Base-by-base conservation (phyloP, 2,329 filamentous ascomycete genomes). In the Pseudogymnoascus sp. region DNA sequence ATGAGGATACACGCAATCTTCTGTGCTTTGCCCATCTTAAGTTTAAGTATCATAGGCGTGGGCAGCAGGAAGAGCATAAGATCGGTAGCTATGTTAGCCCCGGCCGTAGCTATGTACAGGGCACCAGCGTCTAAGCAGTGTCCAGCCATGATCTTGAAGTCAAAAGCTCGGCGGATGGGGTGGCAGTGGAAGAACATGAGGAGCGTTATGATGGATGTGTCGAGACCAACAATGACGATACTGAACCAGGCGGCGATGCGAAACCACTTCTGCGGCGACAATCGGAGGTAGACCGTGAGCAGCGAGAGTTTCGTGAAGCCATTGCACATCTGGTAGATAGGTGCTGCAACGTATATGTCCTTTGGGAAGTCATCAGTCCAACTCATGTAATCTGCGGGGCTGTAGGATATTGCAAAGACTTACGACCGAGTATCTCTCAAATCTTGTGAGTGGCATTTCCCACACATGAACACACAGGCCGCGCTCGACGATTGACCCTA, bases 81-180 rank as follows among this genome's bases (percentile, higher is more conserved):
- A 67, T 83, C 80, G 6, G 79, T 80, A 14, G 77, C 63, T 54
- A 82, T 79, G 65, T 81, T 81, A 16, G 79, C 72, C 2, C 75
- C 77, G 0, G 80, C 79, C 13, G 80, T 81, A 37, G 77, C 75
- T 34, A 83, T 77, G 68, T 81, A 82, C 25, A 83, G 76, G 1
- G 76, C 72, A n/a, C 79, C 75, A 21, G 77, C 75, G 57, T 80
- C 73, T 45, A 83, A 73, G 64, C 81, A 83, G n/a, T 57, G 70
- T 65, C 66, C 79, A 65, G 0, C 65, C 65, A 51, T 72, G 43
- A 65, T 66, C 5, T 73, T 67, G 61, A 72, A 48, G 25, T 77
- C 71, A 70, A 73, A 79, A 5, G 69, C 70, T 13, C 68, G 72
- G 4, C 68, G 66, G 10, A 78, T 65, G 0, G 77, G 78, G 0